Base-by-base conservation (phyloP, 345 rosid genomes). In the Sonneratia alba region DNA sequence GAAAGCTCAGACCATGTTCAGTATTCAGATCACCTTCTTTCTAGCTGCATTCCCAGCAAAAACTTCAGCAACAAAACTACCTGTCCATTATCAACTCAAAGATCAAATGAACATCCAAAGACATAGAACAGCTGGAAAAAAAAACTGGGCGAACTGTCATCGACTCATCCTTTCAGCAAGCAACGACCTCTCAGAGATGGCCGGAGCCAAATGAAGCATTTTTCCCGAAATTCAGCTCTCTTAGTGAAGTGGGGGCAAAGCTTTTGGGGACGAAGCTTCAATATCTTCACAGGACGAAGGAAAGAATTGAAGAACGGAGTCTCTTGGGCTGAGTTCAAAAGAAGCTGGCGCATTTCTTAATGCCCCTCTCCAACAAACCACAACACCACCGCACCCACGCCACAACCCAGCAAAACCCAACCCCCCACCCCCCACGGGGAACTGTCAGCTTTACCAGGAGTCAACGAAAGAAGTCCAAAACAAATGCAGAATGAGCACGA, bases 101-200 rank as follows among this genome's bases (percentile, higher is more conserved):
- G 57, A 48, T 69, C 19, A 62, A 71, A 72, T 61, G 69, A 36
- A 62, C n/a, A 8, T 68, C n/a, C 0, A 37, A 40, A 42, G 45
- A 34, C 32, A 13, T 3, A 7, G 36, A 48, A 45, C 16, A 45
- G 38, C 15, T 42, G 66, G 32, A 42, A 9, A 42, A 4, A 36
- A 27, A 45, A 53, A 55, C 16, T 37, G 3, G 34, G 65, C 2
- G 36, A 24, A 66, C 9, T 27, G 18, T 18, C 19, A 73, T 27
- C 49, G 38, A 13, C 38, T n/a, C 13, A 64, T 11, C 19, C n/a
- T 43, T 22, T 67, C 21, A 56, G 37, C 32, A 68, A 76, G 40
- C 7, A 63, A 34, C 38, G 72, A 83, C 88, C 85, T 80, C 66
- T 78, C 19, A 68, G 71, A 70, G 78, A 76, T 15, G 71, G 79